These are phyloP conservation scores for Saccharata proteae DNA, from an alignment of 2,329 filamentous ascomycete species.

Conservation along the genomic window DNA sequence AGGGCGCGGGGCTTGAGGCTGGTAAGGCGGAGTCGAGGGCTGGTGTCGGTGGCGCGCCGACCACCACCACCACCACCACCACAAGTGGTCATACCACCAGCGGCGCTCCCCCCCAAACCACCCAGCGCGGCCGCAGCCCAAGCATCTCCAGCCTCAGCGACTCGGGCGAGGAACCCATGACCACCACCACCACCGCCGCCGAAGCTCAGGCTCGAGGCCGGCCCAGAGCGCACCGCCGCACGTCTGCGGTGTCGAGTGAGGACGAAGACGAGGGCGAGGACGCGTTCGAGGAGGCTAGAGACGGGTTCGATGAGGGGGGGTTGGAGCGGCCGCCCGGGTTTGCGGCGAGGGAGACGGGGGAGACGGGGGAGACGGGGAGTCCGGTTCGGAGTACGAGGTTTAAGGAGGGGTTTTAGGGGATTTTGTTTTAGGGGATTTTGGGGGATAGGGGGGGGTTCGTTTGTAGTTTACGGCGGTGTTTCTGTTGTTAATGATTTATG, in stretches of 20 bases:
- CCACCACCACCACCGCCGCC: conserved; percentile 1
- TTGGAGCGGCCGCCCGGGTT: conserved; percentile 29
- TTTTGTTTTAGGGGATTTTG: not conserved
- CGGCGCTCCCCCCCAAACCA: not conserved
- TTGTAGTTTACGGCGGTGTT: no score
- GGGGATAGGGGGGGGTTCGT: not conserved
- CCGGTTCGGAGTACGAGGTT: conserved; percentile 48
- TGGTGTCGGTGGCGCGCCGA: no score
- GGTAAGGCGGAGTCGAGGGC: not conserved
- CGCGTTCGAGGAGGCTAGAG: conserved; percentile 42
- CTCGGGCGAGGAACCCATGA: not conserved
- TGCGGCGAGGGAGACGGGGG: conserved; percentile 10
- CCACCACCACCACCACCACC: not conserved
- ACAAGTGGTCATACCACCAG: no score
- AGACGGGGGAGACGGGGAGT: conserved; percentile 31
- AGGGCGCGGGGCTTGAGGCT: not conserved
- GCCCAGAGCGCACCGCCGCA: not conserved
- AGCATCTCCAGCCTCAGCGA: conserved; percentile 6
- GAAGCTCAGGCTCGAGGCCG: not conserved
- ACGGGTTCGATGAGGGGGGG: conserved; percentile 31
- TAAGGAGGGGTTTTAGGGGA: conserved; percentile 36
- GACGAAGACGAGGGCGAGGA: conserved; percentile 19
- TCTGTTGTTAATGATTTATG: no score
- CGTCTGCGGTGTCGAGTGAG: conserved; percentile 12
- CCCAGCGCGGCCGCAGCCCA: not conserved